Conservation (phyloP, 495 filamentous ascomycete species). For the Xylaria cubensis region DNA sequence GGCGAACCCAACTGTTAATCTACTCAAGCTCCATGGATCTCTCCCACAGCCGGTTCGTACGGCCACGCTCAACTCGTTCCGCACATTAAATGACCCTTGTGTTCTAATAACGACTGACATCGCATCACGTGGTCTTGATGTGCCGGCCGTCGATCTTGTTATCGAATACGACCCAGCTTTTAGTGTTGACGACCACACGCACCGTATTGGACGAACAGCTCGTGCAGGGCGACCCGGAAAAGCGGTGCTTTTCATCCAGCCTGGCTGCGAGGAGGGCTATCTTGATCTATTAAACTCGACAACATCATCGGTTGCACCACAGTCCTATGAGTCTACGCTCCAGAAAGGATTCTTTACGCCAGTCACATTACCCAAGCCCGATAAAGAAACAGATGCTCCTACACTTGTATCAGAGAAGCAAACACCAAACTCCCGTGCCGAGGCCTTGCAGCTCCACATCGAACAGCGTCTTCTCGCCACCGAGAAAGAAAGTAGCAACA, state of each 20-base stretch:
- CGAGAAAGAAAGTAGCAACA: constrained; percentile 39
- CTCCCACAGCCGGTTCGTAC: constrained; percentile 86
- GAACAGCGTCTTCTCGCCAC: constrained; percentile 54
- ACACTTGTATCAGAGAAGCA: constrained; percentile 39
- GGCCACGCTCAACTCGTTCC: constrained; percentile 80
- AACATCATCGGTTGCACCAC: constrained; percentile 39
- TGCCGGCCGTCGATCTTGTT: constrained; percentile 91
- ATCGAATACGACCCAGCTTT: constrained; percentile 96
- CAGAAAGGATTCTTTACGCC: constrained; percentile 59
- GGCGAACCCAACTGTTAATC: constrained; percentile 61
- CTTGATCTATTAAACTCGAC: constrained; percentile 68
- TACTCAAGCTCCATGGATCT: constrained; percentile 95
- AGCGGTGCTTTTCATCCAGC: constrained; percentile 85
- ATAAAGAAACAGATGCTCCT: constrained; percentile 32
- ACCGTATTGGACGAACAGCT: constrained; percentile 93
- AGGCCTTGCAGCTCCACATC: constrained; percentile 56
- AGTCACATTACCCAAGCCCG: constrained; percentile 45
- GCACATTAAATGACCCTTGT: constrained; percentile 66
- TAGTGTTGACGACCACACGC: constrained; percentile 86
- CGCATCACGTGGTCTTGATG: constrained; percentile 89
- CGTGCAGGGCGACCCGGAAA: constrained; percentile 89
- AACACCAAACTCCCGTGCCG: constrained; percentile 52
- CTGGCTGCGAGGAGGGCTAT: constrained; percentile 90
- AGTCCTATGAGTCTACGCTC: constrained; percentile 57
- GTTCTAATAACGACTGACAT: constrained; percentile 95